These are phyloP conservation scores for Camellia oleifera DNA, from an alignment of 179 eudicot species.

Conservation along the genomic window DNA sequence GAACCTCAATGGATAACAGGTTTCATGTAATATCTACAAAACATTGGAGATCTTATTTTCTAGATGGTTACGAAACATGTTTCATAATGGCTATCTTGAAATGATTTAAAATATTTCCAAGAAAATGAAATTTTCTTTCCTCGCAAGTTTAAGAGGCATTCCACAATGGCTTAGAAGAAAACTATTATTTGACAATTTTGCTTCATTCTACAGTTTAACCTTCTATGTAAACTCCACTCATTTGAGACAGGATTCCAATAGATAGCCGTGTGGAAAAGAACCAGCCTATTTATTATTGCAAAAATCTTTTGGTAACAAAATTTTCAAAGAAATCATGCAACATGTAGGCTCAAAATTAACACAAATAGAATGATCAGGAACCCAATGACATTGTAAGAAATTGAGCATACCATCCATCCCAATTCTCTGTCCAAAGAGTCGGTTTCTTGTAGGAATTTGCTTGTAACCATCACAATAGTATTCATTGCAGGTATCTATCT, in stretches of 20 bases:
- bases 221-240: background rate
- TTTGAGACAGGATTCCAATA: background rate
- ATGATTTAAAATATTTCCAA: background rate
- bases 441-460: constrained; percentile 86
- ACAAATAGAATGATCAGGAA: background rate
- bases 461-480: constrained; percentile 89
- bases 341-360: constrained; percentile 2
- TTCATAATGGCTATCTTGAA: background rate
- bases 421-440: constrained; percentile 85
- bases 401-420: constrained; percentile 95
- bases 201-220: background rate
- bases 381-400: constrained; percentile 10
- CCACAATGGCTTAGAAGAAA: background rate
- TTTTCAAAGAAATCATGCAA: background rate
- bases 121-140: background rate
- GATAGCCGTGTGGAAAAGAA: background rate
- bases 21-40: background rate
- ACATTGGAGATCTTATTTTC: background rate
- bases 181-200: too few species aligned
- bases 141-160: background rate
- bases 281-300: background rate
- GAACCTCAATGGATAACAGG: background rate
- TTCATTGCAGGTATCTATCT: constrained; percentile 94
- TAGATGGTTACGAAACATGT: background rate
- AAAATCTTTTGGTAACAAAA: background rate